Base-by-base conservation (phyloP, 2,329 filamentous ascomycete genomes). In the Calonectria henricotiae region DNA sequence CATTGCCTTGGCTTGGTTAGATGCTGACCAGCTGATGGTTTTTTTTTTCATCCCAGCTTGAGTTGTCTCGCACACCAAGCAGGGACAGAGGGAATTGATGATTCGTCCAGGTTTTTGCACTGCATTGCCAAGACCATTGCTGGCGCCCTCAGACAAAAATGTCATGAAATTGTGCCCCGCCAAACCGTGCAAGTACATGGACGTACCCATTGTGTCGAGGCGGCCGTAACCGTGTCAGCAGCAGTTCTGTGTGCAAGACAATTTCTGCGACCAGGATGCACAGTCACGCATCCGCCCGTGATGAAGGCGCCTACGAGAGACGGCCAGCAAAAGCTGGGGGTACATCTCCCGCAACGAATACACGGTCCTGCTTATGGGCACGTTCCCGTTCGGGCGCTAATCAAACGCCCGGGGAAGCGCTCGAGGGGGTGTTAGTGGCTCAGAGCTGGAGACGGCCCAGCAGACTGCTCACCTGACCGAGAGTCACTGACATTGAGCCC, bases 381-480 rank as follows among this genome's bases (percentile, higher is more conserved):
- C 61, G 61, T 68, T 64, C 49, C 54, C 54, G 67, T 30, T 62
- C 62, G 46, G 67, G 55, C 67, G 62, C 67, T 69, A 69, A 65
- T 27, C 43, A 65, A 61, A 61, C 54, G 46, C 44, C 62, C 55
- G 62, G 62, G 46, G 62, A 69, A 47, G 66, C 49, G 66, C 47
- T 60, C 37, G 66, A 66, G 30, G 25, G 25, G 32, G 32, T 25
- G 46, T 27, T 51, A 49, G 46, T 39, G 35, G 43, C 30, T 54
- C 20, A 54, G 23, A 44, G 46, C 32, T 55, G 30, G 46, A 69
- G 62, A 55, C 54, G 46, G 11, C 25, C 62, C 27, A 65, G 67
- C 37, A 23, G 62, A 47, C 67, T 63, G 71, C 67, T 75, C 75
- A 76, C 72, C 75, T 77, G 75, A 77, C 74, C 62, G 55, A 64